Conservation (phyloP, 2,329 filamentous ascomycete species). For the Colletotrichum camelliae region DNA sequence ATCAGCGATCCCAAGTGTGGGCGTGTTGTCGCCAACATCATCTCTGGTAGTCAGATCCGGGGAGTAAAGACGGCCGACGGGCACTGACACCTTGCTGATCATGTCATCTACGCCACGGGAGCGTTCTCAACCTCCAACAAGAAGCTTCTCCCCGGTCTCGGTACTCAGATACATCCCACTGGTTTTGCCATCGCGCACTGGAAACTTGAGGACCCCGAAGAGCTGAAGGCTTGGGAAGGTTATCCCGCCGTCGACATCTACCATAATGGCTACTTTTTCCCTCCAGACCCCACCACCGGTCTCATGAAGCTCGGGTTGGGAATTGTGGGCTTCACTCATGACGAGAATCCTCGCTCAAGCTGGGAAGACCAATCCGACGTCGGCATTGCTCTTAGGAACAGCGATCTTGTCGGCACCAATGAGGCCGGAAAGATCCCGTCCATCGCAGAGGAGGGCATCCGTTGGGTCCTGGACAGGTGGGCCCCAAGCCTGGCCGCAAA, state of each 20-base stretch:
- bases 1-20: not conserved
- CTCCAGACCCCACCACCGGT: not conserved
- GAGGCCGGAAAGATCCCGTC: not conserved
- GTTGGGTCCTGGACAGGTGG: not conserved
- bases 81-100: not conserved
- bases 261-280: not conserved
- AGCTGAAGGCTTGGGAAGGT: not conserved
- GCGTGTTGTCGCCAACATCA: not conserved
- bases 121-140: not conserved
- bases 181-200: not conserved
- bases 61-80: not conserved
- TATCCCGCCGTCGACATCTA: not conserved
- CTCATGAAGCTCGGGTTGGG: not conserved
- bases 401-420: not conserved
- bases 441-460: not conserved
- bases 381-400: not conserved
- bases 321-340: not conserved
- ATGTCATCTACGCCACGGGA: not conserved
- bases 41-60: not conserved
- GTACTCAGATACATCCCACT: not conserved
- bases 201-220: not conserved
- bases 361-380: not conserved
- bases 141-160: not conserved
- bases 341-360: not conserved
- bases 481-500: not conserved